These are phyloP conservation scores for Hypomyces perniciosus DNA, from an alignment of 2,329 filamentous ascomycete genomes.

Conservation along the genomic window DNA sequence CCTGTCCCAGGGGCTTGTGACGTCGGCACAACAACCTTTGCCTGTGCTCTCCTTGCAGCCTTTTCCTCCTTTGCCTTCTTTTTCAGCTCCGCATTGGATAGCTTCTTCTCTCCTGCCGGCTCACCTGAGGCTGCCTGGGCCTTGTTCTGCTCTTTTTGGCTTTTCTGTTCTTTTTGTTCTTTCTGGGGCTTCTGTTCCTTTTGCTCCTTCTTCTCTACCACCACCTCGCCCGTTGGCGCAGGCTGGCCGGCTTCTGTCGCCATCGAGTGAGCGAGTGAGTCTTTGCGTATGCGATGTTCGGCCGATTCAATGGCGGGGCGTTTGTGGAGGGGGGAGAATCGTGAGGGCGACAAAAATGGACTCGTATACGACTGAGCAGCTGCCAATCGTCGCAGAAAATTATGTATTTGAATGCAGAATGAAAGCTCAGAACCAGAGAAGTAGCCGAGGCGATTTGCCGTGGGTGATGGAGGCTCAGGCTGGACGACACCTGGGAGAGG, in stretches of 20 bases:
- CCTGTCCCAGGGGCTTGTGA: constrained; percentile 32
- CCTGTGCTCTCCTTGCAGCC: constrained; percentile 71
- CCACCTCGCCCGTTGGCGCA: constrained; percentile 21
- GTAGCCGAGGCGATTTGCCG: not conserved
- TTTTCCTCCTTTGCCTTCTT: constrained; percentile 89
- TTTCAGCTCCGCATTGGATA: constrained; percentile 75
- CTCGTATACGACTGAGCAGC: too few relatives aligned
- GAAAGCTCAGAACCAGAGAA: too few relatives aligned
- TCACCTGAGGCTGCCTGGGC: constrained; percentile 5
- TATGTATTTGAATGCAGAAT: too few relatives aligned
- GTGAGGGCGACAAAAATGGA: not conserved
- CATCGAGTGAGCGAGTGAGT: constrained; percentile 18
- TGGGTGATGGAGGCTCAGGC: not conserved
- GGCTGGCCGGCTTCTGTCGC: constrained; percentile 27
- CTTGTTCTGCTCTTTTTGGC: constrained; percentile 9
- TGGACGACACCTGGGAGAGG: not conserved
- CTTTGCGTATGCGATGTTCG: too few relatives aligned
- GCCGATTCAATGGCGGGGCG: not conserved
- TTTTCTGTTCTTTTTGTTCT: constrained; percentile 5
- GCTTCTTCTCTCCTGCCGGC: constrained; percentile 43
- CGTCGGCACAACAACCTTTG: constrained; percentile 50
- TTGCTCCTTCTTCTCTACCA: constrained; percentile 23
- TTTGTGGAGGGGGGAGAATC: constrained; percentile 9
- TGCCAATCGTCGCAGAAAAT: too few relatives aligned
- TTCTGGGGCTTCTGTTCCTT: constrained; percentile 9